phyloP scores from a whole-genome alignment of 768 basidiomycete genomes.

The Auricularia heimuer region DNA sequence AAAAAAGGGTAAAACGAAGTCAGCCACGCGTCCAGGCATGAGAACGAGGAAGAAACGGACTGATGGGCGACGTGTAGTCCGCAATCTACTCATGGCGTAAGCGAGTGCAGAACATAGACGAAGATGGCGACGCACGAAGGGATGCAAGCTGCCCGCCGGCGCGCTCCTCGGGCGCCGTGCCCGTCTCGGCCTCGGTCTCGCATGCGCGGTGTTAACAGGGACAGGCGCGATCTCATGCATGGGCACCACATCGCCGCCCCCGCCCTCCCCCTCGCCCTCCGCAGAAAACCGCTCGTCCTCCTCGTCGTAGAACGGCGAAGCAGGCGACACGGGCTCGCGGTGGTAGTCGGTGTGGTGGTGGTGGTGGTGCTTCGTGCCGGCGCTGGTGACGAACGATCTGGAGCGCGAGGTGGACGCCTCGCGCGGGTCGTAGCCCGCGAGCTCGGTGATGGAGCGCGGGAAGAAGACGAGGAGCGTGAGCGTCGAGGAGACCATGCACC shows the following conservation, averaged over 20 bases:
- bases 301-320: neutral
- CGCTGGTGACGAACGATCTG: neutral
- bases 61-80: neutral
- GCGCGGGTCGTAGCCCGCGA: conserved; percentile 5
- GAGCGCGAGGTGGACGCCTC: neutral
- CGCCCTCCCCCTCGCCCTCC: neutral
- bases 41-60: neutral
- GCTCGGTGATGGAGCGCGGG: conserved; percentile 30
- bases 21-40: neutral
- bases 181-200: neutral
- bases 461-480: conserved; percentile 79
- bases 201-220: neutral
- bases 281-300: neutral
- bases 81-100: neutral
- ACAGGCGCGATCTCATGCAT: neutral
- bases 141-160: neutral
- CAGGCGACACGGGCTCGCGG: neutral
- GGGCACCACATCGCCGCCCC: neutral
- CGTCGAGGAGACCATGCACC: conserved; percentile 68
- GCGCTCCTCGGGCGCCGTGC: neutral
- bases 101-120: neutral
- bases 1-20: neutral
- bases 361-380: neutral
- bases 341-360: neutral
- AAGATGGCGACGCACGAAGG: neutral